phyloP scores from a whole-genome alignment of 2,329 filamentous ascomycete genomes.

The Penicillium thymicola region DNA sequence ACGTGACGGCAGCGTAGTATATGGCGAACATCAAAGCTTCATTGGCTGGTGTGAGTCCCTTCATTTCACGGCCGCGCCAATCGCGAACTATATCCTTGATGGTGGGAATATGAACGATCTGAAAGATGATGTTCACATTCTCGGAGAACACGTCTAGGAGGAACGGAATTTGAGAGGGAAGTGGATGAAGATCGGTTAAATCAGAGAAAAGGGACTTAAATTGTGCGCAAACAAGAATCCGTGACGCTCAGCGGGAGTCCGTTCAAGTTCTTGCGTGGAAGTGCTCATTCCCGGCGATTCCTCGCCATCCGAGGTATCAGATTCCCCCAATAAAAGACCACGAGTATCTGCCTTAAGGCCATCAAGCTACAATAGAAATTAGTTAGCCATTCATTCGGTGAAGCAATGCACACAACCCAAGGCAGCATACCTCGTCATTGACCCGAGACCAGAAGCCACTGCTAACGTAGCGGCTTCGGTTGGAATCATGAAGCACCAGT shows the following conservation, averaged over 20 bases:
- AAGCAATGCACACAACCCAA: slow-evolving; percentile 22
- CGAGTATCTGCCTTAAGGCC: slow-evolving; percentile 20
- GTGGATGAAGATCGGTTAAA: slow-evolving; percentile 46
- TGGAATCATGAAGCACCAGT: slow-evolving; percentile 47
- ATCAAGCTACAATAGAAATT: slow-evolving; percentile 13
- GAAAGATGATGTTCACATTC: slow-evolving; percentile 48
- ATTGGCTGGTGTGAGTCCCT: slow-evolving; percentile 41
- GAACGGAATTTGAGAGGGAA: slow-evolving; percentile 56
- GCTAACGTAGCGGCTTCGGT: slow-evolving; percentile 49
- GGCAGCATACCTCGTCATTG: slow-evolving; percentile 50
- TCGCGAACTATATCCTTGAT: slow-evolving; percentile 30
- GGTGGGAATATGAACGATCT: slow-evolving; percentile 32
- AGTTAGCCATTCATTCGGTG: neutral
- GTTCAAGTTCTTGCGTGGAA: slow-evolving; percentile 39
- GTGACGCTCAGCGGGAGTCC: slow-evolving; percentile 47
- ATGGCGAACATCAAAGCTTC: slow-evolving; percentile 57
- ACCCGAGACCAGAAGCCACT: slow-evolving; percentile 56
- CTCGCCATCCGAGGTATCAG: slow-evolving; percentile 36
- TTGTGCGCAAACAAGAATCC: slow-evolving; percentile 53
- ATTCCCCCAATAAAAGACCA: slow-evolving; percentile 32
- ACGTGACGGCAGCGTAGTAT: slow-evolving; percentile 55
- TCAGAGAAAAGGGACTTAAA: slow-evolving; percentile 24
- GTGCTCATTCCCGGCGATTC: slow-evolving; percentile 26
- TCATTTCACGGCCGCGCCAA: slow-evolving; percentile 33
- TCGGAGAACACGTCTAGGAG: slow-evolving; percentile 51